phyloP scores from a whole-genome alignment of 2,329 filamentous ascomycete genomes.

The Colletotrichum kahawae region DNA sequence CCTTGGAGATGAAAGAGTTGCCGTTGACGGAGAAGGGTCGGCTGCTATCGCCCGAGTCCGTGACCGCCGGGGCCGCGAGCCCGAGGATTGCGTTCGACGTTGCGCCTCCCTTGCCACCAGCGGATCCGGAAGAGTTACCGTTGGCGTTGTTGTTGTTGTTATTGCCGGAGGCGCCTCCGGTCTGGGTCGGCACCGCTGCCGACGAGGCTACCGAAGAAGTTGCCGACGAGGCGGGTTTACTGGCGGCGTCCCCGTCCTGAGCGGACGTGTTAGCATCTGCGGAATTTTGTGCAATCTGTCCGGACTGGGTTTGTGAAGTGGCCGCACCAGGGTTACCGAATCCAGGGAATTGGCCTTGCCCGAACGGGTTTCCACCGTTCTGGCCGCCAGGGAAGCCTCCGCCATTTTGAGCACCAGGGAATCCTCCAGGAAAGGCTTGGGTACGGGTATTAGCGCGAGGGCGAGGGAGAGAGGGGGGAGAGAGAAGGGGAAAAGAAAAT shows the following conservation, averaged over 20 bases:
- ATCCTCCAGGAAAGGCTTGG: neutral
- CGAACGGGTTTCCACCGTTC: neutral
- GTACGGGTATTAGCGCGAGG: neutral
- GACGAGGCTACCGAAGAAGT: constrained; percentile 8
- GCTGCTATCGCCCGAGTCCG: constrained; percentile 48
- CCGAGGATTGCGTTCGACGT: constrained; percentile 50
- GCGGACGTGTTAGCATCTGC: constrained; percentile 8
- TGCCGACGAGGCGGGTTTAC: constrained; percentile 4
- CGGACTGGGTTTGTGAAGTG: constrained; percentile 11
- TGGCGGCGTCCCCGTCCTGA: constrained; percentile 17
- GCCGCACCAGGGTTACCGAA: constrained; percentile 12
- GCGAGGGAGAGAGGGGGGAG: neutral
- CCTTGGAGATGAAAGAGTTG: constrained; percentile 60
- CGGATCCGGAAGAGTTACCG: constrained; percentile 16
- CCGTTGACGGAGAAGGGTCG: constrained; percentile 63
- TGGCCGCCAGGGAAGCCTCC: neutral
- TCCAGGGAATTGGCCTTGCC: neutral
- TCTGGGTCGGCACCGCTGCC: constrained; percentile 11
- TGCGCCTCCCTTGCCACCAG: constrained; percentile 31
- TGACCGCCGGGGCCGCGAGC: constrained; percentile 54
- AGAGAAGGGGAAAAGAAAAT: neutral
- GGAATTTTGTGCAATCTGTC: neutral
- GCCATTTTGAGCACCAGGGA: neutral
- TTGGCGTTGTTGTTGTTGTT: constrained; percentile 17
- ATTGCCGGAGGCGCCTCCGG: neutral